Evolutionary conservation across 805 yeast genomes (phyloP).

Genomic region (Komagataella mondaviorum): DNA sequence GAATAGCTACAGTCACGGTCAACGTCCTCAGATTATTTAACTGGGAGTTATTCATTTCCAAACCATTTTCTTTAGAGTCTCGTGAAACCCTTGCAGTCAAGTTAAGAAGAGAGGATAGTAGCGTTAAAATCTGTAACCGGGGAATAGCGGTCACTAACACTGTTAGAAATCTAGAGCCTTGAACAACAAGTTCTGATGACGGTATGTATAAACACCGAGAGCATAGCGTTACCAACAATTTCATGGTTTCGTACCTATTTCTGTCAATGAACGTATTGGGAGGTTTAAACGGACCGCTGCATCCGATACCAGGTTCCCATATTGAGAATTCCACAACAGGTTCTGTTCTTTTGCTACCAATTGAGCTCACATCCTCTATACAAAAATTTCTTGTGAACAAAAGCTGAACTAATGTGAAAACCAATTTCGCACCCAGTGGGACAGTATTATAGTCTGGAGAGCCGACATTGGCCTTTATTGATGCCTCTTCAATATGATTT

Average conservation of each 20-base stretch:
- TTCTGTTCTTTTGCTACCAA: conserved; percentile 1
- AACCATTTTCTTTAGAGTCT: conserved; percentile 27
- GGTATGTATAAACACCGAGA: conserved; percentile 46
- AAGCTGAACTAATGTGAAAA: conserved; percentile 27
- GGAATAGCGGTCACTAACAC: conserved; percentile 37
- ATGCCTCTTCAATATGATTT: conserved; percentile 6
- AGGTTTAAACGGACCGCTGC: conserved; percentile 11
- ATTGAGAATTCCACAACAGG: conserved; percentile 23
- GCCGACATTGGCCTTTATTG: conserved; percentile 7
- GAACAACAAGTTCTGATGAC: conserved; percentile 24
- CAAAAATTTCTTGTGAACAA: conserved; percentile 49
- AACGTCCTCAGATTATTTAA: conserved; percentile 28
- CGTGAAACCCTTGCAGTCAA: conserved; percentile 37
- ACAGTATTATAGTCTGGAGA: conserved; percentile 4
- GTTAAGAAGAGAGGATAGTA: conserved; percentile 63
- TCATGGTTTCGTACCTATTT: conserved; percentile 54
- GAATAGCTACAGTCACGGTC: conserved; percentile 42
- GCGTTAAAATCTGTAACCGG: conserved; percentile 30
- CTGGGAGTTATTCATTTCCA: conserved; percentile 18
- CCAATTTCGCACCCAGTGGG: conserved; percentile 24
- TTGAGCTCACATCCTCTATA: conserved; percentile 13
- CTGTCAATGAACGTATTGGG: conserved; percentile 35
- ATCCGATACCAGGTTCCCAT: conserved; percentile 80
- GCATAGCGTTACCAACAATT: conserved; percentile 44
- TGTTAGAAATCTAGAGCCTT: conserved; percentile 52